Percentiles rank a stretch among this genome's conserved stretches.
These are phyloP conservation scores for Cutaneotrichosporon arboriforme DNA, from an alignment of 1,284 basidiomycete species.

Conservation along the genomic window DNA sequence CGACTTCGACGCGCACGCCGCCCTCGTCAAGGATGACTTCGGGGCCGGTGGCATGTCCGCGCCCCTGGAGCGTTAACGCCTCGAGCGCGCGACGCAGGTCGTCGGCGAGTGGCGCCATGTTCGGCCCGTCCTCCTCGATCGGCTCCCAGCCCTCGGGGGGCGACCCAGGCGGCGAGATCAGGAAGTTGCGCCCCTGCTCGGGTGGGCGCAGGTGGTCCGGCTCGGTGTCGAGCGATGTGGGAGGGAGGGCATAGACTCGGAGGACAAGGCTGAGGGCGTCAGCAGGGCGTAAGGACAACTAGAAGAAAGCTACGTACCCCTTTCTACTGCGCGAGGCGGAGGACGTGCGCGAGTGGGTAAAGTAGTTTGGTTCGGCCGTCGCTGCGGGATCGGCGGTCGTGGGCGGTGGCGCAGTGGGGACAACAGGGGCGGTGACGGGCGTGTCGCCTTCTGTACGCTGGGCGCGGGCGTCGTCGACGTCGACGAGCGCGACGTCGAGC, in stretches of 20 bases:
- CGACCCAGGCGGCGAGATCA: conserved; percentile 96
- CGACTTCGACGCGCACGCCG: conserved; percentile 40
- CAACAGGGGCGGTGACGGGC: too few species aligned
- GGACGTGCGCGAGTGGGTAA: conserved; percentile 8
- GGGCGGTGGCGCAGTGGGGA: too few species aligned
- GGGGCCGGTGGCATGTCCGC: conserved; percentile 20
- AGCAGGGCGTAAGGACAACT: not conserved
- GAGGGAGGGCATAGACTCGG: conserved; percentile 72
- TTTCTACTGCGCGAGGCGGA: conserved; percentile 8
- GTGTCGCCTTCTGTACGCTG: too few species aligned
- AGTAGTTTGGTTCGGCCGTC: conserved; percentile 1
- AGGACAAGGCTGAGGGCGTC: conserved; percentile 53
- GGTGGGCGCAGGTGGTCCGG: conserved; percentile 65
- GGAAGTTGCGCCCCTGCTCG: conserved; percentile 79
- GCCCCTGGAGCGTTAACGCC: conserved; percentile 42
- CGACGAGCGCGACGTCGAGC: conserved; percentile 16
- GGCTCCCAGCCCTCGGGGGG: conserved; percentile 97
- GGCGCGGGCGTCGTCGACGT: not conserved
- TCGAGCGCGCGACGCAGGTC: conserved; percentile 76
- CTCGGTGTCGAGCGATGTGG: conserved; percentile 54
- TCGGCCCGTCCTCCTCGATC: conserved; percentile 85
- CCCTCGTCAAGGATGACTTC: conserved; percentile 41
- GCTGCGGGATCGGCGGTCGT: not conserved
- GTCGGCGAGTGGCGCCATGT: conserved; percentile 74
- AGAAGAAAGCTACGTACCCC: conserved; percentile 3